Evolutionary conservation across 805 yeast species (phyloP).

Genomic region (Hanseniaspora osmophila): DNA sequence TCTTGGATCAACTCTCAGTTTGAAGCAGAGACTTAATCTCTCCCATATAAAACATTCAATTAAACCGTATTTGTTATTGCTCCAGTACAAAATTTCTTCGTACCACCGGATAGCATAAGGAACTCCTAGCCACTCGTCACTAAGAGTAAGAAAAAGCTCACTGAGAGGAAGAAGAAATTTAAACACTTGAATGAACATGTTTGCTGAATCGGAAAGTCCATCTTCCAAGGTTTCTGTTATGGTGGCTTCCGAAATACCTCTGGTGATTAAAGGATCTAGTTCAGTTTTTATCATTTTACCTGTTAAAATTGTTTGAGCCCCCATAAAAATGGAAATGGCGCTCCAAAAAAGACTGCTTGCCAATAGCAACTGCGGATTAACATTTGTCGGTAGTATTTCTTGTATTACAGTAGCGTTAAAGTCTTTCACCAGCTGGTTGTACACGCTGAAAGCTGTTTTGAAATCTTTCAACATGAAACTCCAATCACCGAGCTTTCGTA

Average conservation of each 20-base stretch:
- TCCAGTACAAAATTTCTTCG: constrained; percentile 28
- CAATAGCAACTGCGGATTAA: constrained; percentile 7
- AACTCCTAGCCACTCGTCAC: constrained; percentile 29
- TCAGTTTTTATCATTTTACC: constrained; percentile 30
- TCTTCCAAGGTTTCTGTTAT: neutral
- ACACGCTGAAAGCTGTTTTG: constrained; percentile 67
- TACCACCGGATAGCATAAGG: constrained; percentile 30
- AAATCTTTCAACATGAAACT: constrained; percentile 82
- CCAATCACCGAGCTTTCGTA: constrained; percentile 84
- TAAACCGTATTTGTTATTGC: neutral
- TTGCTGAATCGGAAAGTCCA: neutral
- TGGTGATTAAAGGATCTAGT: constrained; percentile 27
- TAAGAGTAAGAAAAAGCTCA: constrained; percentile 44
- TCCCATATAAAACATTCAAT: constrained; percentile 36
- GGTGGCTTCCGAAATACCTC: constrained; percentile 8
- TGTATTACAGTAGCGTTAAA: constrained; percentile 66
- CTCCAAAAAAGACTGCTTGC: constrained; percentile 87
- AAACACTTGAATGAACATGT: neutral
- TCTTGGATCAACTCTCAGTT: constrained; percentile 28
- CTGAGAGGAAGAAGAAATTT: constrained; percentile 14
- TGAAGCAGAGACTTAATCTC: constrained; percentile 38
- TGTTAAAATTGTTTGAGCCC: constrained; percentile 28
- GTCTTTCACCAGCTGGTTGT: constrained; percentile 71
- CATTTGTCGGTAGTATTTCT: constrained; percentile 35
- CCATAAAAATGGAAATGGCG: constrained; percentile 57